phyloP scores from a whole-genome alignment of 2,329 filamentous ascomycete species.

The Botrytis elliptica region DNA sequence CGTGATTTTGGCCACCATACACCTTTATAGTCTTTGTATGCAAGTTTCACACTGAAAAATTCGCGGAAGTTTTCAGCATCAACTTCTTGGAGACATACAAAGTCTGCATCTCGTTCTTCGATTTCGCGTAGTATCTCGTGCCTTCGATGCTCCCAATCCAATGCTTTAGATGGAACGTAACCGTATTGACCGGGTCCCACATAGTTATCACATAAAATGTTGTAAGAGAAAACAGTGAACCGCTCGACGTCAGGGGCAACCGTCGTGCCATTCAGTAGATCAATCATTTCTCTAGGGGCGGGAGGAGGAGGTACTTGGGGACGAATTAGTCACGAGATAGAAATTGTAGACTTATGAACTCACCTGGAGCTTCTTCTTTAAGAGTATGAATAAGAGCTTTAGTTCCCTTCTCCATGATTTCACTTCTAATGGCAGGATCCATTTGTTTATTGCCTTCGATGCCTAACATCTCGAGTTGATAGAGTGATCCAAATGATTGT shows the following conservation, averaged over 20 bases:
- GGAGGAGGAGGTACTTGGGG: conserved; percentile 72
- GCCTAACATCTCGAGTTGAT: conserved; percentile 83
- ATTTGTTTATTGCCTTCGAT: conserved; percentile 91
- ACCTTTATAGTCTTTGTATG: conserved; percentile 86
- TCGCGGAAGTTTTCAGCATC: conserved; percentile 90
- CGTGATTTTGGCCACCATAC: conserved; percentile 89
- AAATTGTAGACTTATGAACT: conserved; percentile 41
- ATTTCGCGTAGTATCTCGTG: conserved; percentile 83
- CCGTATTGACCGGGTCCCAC: conserved; percentile 83
- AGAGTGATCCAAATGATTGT: conserved; percentile 83
- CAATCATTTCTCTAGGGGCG: conserved; percentile 70
- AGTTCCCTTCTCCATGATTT: conserved; percentile 84
- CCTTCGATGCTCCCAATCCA: conserved; percentile 85
- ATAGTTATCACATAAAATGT: conserved; percentile 92
- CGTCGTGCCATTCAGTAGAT: conserved; percentile 67
- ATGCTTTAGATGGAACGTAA: conserved; percentile 78
- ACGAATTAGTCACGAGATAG: conserved; percentile 21
- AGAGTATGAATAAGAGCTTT: conserved; percentile 79
- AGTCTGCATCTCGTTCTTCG: conserved; percentile 75
- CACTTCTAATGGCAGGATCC: conserved; percentile 71
- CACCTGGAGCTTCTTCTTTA: conserved; percentile 82
- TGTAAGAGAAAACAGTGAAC: conserved; percentile 88
- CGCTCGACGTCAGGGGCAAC: conserved; percentile 57
- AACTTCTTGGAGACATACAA: conserved; percentile 91
- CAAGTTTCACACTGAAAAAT: conserved; percentile 83